Evolutionary conservation across 805 yeast genomes (phyloP).

Genomic region (Cyberlindnera veronae): DNA sequence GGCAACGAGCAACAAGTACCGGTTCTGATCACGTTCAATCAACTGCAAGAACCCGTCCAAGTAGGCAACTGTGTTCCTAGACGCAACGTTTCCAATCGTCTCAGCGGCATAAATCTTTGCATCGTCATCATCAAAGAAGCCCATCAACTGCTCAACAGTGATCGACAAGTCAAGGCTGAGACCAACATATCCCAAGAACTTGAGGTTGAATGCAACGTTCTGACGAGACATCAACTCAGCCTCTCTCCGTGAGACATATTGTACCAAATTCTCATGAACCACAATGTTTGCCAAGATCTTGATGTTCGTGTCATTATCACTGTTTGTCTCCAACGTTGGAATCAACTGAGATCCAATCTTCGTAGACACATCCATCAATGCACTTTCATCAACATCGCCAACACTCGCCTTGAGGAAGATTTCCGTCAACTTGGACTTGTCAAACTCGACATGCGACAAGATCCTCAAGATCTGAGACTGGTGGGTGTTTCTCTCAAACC

Average conservation of each 20-base stretch:
- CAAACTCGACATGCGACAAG: slow-evolving; percentile 20
- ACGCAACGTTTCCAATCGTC: slow-evolving; percentile 48
- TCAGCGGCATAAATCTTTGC: slow-evolving; percentile 47
- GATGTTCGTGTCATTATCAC: slow-evolving; percentile 20
- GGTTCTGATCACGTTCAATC: slow-evolving; percentile 24
- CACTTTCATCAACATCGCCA: slow-evolving; percentile 28
- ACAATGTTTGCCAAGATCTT: slow-evolving; percentile 25
- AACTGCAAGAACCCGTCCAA: slow-evolving; percentile 36
- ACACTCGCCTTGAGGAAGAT: slow-evolving; percentile 24
- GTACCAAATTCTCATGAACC: slow-evolving; percentile 22
- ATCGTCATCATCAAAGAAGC: slow-evolving; percentile 33
- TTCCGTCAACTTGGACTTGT: slow-evolving; percentile 14
- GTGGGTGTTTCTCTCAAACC: slow-evolving; percentile 17
- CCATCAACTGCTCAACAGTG: slow-evolving; percentile 36
- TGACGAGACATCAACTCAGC: slow-evolving; percentile 16
- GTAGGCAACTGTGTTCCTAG: slow-evolving; percentile 36
- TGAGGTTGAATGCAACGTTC: slow-evolving; percentile 34
- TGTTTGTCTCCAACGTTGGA: slow-evolving; percentile 22
- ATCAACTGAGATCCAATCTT: slow-evolving; percentile 27
- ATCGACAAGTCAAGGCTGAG: slow-evolving; percentile 32
- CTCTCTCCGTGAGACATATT: slow-evolving; percentile 23
- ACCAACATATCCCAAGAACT: slow-evolving; percentile 50
- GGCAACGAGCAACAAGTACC: slow-evolving; percentile 30
- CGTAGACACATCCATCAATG: slow-evolving; percentile 23
- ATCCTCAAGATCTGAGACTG: slow-evolving; percentile 25